These are phyloP conservation scores for Volutella citrinella DNA, from an alignment of 2,329 filamentous ascomycete genomes.

Conservation along the genomic window DNA sequence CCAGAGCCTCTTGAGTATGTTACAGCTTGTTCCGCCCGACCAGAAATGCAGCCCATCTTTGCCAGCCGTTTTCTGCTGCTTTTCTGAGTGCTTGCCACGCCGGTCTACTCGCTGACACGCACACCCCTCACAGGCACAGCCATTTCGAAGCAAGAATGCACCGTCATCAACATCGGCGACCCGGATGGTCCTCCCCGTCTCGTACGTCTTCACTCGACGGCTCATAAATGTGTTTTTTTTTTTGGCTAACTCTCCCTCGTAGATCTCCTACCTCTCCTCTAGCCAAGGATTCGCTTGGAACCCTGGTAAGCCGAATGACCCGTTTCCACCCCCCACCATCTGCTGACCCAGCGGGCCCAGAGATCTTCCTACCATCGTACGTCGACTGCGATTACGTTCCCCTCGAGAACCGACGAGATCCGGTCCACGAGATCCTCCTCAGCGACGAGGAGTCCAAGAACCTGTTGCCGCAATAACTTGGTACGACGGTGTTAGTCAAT, in stretches of 20 bases:
- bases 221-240: neutral
- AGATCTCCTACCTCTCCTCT: slow-evolving; percentile 79
- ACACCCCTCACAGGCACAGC: slow-evolving; percentile 55
- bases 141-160: slow-evolving; percentile 71
- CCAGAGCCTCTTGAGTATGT: slow-evolving; percentile 60
- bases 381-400: slow-evolving; percentile 72
- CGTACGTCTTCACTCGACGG: slow-evolving; percentile 44
- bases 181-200: slow-evolving; percentile 70
- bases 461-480: slow-evolving; percentile 61
- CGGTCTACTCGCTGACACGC: too few species aligned
- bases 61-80: too few species aligned
- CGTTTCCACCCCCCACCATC: slow-evolving; percentile 73
- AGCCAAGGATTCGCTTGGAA: slow-evolving; percentile 84
- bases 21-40: too few species aligned
- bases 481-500: slow-evolving; percentile 9
- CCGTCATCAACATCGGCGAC: slow-evolving; percentile 76
- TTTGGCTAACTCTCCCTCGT: slow-evolving; percentile 5
- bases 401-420: slow-evolving; percentile 72
- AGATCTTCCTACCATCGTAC: slow-evolving; percentile 80
- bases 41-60: too few species aligned
- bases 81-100: too few species aligned
- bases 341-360: slow-evolving; percentile 34
- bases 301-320: slow-evolving; percentile 72
- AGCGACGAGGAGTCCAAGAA: slow-evolving; percentile 72
- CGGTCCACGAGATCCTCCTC: slow-evolving; percentile 73